Conservation (phyloP, 768 basidiomycete genomes). For the Tulasnella sp. region DNA sequence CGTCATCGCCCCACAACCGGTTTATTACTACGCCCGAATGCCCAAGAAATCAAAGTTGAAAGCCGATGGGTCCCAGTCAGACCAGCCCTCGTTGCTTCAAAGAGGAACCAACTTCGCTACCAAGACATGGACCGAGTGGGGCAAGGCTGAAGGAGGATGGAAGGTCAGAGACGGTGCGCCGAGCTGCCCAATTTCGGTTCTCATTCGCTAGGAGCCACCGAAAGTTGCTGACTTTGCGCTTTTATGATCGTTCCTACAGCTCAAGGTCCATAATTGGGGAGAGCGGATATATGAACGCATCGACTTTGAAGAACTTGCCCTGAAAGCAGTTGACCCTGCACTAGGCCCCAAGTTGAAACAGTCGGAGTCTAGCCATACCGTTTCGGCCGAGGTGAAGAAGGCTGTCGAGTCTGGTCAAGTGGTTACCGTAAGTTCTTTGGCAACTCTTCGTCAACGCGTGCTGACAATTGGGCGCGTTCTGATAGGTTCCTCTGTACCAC, state of each 20-base stretch:
- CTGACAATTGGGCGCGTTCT: not conserved
- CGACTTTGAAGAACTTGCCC: conserved; percentile 30
- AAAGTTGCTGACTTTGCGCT: not conserved
- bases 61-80: not conserved
- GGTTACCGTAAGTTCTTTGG: not conserved
- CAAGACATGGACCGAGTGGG: conserved; percentile 29
- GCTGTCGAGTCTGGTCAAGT: conserved; percentile 14
- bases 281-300: conserved; percentile 23
- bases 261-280: conserved; percentile 28
- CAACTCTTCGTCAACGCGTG: too few species aligned
- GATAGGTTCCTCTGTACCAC: conserved; percentile 25
- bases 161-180: conserved; percentile 28
- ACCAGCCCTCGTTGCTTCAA: not conserved
- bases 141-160: conserved; percentile 28
- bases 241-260: conserved; percentile 6
- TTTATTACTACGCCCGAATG: conserved; percentile 27
- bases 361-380: not conserved
- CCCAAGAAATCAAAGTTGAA: not conserved
- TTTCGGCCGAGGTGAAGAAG: conserved; percentile 4
- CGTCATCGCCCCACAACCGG: not conserved
- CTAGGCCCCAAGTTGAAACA: conserved; percentile 23
- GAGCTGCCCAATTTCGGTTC: not conserved
- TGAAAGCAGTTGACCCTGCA: conserved; percentile 29
- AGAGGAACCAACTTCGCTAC: conserved; percentile 18
- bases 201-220: not conserved